Percentiles rank a stretch among this genome's conserved stretches.
phyloP scores from a whole-genome alignment of 371 early-diverging fungal species.

The Massospora cicadina region DNA sequence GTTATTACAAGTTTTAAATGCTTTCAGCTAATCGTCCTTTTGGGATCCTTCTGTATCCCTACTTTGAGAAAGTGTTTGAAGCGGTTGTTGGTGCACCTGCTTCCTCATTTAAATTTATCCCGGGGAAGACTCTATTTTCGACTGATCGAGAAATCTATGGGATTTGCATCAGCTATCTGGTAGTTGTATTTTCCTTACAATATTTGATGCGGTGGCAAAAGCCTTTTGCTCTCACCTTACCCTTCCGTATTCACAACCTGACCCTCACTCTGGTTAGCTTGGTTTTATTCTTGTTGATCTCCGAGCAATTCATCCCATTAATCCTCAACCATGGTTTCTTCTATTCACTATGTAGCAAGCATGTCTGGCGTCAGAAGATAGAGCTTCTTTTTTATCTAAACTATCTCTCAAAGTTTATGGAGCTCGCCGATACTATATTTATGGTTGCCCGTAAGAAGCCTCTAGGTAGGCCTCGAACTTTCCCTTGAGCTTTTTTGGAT shows the following conservation, averaged over 20 bases:
- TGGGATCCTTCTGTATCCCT: constrained; percentile 29
- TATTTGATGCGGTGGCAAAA: constrained; percentile 36
- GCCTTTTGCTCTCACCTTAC: constrained; percentile 38
- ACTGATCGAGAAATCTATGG: constrained; percentile 32
- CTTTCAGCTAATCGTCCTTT: constrained; percentile 26
- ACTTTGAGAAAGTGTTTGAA: constrained; percentile 26
- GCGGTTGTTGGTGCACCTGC: constrained; percentile 25
- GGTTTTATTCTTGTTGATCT: constrained; percentile 36
- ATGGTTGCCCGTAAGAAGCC: constrained; percentile 52
- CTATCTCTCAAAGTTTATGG: constrained; percentile 74
- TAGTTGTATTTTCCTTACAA: constrained; percentile 54
- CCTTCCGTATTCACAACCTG: constrained; percentile 58
- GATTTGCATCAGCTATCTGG: constrained; percentile 32
- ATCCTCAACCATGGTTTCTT: constrained; percentile 39
- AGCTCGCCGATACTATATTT: constrained; percentile 55
- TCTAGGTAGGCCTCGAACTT: constrained; percentile 23
- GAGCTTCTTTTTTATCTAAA: constrained; percentile 67
- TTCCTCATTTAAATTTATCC: constrained; percentile 30
- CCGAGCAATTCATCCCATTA: constrained; percentile 46
- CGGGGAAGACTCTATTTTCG: constrained; percentile 43
- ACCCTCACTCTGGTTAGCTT: constrained; percentile 44
- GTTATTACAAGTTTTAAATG: background rate
- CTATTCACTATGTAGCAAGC: constrained; percentile 43
- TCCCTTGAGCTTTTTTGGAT: background rate
- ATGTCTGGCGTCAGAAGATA: constrained; percentile 50